Conservation (phyloP, 176 grass and related monocot species). For the Areca catechu region DNA sequence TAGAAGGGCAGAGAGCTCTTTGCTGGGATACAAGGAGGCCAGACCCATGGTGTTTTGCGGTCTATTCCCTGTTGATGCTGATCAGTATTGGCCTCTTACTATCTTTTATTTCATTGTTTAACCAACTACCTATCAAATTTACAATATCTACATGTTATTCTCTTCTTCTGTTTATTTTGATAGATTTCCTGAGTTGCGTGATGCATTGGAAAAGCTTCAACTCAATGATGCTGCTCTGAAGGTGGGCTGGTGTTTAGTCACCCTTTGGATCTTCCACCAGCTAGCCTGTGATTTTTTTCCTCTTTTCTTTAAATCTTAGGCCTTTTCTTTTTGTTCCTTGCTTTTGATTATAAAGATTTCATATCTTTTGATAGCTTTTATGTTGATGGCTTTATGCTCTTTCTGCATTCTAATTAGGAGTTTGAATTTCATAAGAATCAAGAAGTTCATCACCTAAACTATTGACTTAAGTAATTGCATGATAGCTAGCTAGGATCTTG, state of each 20-base stretch:
- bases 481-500: too few relatives aligned
- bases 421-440: too few relatives aligned
- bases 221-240: conserved; percentile 93
- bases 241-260: conserved; percentile 19
- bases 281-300: too few relatives aligned
- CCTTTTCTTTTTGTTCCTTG: too few relatives aligned
- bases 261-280: too few relatives aligned
- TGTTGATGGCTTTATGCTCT: too few relatives aligned
- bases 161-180: conserved; percentile 1
- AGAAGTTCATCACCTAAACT: too few relatives aligned
- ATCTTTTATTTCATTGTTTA: conserved; percentile 8
- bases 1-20: conserved; percentile 58
- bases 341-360: too few relatives aligned
- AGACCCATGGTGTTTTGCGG: conserved; percentile 97
- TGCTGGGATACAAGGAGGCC: conserved; percentile 86
- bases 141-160: conserved; percentile 1
- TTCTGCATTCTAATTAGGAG: too few relatives aligned
- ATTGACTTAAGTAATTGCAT: too few relatives aligned
- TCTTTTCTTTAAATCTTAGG: too few relatives aligned
- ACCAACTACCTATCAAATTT: conserved; percentile 1
- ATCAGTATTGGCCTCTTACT: conserved; percentile 63
- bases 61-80: conserved; percentile 89
- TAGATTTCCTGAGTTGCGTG: conserved; percentile 88
- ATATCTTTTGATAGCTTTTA: too few relatives aligned
- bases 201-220: conserved; percentile 89